phyloP scores from a whole-genome alignment of 257 asterid species.

The Perilla frutescens region DNA sequence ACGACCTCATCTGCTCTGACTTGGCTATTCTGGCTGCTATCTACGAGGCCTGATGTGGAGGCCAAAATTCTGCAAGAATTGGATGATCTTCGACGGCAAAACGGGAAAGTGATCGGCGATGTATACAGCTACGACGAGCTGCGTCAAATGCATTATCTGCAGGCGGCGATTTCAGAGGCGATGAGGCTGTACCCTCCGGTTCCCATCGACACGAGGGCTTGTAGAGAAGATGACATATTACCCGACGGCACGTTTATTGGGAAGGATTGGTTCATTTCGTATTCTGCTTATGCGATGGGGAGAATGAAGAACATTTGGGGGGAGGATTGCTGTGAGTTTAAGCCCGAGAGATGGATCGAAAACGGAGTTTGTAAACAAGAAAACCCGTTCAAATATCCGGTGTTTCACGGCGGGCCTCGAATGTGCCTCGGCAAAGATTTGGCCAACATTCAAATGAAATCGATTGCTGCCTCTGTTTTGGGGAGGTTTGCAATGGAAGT shows the following conservation, averaged over 20 bases:
- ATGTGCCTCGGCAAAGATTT: conserved; percentile 88
- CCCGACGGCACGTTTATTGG: conserved; percentile 87
- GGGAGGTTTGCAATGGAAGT: conserved; percentile 64
- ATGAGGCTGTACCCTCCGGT: conserved; percentile 95
- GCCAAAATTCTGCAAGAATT: conserved; percentile 60
- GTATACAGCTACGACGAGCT: conserved; percentile 63
- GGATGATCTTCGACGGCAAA: conserved; percentile 33
- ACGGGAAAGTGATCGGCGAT: conserved; percentile 45
- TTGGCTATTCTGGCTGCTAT: conserved; percentile 88
- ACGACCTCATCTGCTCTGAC: conserved; percentile 86
- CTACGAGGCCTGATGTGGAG: conserved; percentile 54
- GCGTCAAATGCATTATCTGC: conserved; percentile 86
- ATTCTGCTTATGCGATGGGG: conserved; percentile 80
- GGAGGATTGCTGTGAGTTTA: conserved; percentile 68
- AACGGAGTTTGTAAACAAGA: conserved; percentile 68
- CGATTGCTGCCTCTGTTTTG: conserved; percentile 74
- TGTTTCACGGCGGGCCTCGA: conserved; percentile 91
- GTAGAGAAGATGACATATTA: conserved; percentile 58
- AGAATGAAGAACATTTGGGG: conserved; percentile 92
- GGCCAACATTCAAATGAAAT: conserved; percentile 96
- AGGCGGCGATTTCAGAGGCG: conserved; percentile 79
- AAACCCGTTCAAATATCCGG: conserved; percentile 68
- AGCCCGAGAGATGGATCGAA: conserved; percentile 93
- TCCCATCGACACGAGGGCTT: conserved; percentile 65
- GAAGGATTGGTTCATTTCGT: conserved; percentile 66